phyloP scores from a whole-genome alignment of 106 monocot species.

The Iris macrosiphon region DNA sequence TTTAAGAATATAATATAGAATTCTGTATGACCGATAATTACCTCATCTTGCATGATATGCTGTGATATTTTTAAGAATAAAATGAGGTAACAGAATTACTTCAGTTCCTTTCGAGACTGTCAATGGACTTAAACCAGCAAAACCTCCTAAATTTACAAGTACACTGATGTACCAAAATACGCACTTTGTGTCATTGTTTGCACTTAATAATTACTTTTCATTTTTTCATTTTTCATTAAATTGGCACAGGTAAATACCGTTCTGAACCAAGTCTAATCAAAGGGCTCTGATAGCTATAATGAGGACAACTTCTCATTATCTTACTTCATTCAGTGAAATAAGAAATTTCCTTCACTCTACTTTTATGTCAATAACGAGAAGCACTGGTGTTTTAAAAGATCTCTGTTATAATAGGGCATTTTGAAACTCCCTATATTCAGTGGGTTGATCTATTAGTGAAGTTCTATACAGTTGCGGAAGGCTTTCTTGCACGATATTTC shows the following conservation, averaged over 20 bases:
- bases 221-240: not conserved
- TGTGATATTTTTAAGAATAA: no score
- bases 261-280: not conserved
- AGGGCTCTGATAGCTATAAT: not conserved
- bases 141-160: no score
- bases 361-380: conserved; percentile 5
- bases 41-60: no score
- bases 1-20: no score
- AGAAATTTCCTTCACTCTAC: not conserved
- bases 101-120: no score
- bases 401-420: not conserved
- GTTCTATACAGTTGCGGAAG: not conserved
- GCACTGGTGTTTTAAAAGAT: not conserved
- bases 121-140: no score
- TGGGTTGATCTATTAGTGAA: conserved; percentile 7
- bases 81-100: no score
- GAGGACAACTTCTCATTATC: not conserved
- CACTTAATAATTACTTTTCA: not conserved
- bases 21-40: no score
- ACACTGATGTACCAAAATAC: no score
- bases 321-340: conserved; percentile 5
- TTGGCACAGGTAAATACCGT: not conserved
- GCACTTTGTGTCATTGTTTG: no score
- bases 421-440: conserved; percentile 1
- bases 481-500: not conserved